Evolutionary conservation across 2,329 filamentous ascomycete genomes (phyloP), one percentile per base, ranked within the genome.

Genomic region (Diaporthe citri): DNA sequence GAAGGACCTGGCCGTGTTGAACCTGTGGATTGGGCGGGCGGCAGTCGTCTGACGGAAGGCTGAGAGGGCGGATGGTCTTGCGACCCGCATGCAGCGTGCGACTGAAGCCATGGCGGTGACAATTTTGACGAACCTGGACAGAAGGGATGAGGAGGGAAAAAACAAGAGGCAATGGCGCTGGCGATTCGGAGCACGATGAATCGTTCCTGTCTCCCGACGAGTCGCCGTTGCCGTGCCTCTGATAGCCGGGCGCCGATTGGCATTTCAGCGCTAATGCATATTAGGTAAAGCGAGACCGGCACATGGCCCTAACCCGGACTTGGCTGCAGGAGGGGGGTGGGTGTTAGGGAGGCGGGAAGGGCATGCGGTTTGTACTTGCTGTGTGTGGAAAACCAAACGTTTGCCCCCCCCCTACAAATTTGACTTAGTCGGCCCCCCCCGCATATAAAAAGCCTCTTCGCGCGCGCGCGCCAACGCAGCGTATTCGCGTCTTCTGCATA

Each of bases 81-180:
- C 85, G 77, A 85, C 84, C 83, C 87, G 85, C 77, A 90, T 82
- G 82, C 87, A 88, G 80, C 89, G 87, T 81, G 88, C 87, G 84
- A 93, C 89, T 85, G 90, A 92, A 78, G 90, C 89, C 90, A 91
- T 91, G 84, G 81, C 84, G 81, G 75, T 39, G 12, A 57, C 46
- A 20, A 12, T 51, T 28, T 48, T 59, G n/a, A 55, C 39, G 71
- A 41, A 55, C 36, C 60, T 71, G 60, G 72, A 25, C 39, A 25
- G 25, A 25, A 25, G 39, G n/a, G 43, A 46, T 51, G 46, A 55
- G 34, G 41, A 72, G 57, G 39, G 22, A 10, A 43, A 60, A 70
- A 56, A 39, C 46, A 62, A 48, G 8, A 31, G 3, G 20, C 15
- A 31, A 64, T 52, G 41, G 46, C 69, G 8, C 31, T 62, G 55